Evolutionary conservation across 2,329 filamentous ascomycete species (phyloP), one percentile per base, ranked within the genome.

Genomic region (Domatiomyces catenatus): DNA sequence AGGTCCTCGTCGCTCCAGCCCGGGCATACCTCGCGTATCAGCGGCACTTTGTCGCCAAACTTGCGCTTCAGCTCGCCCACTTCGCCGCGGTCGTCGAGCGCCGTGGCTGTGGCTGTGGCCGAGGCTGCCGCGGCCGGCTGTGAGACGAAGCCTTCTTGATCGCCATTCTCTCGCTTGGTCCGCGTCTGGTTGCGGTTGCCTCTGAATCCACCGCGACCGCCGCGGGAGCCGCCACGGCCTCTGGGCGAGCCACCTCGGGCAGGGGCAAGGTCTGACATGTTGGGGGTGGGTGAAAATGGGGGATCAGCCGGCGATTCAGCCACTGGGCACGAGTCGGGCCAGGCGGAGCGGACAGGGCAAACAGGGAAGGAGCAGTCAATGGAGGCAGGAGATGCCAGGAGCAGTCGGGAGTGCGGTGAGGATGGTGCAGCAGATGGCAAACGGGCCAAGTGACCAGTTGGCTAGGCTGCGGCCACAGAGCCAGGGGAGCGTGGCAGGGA

Each of bases 1-100:
- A 96, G 80, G 67, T 96, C 90, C 67, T 89, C 86, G 64, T 94
- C 86, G 61, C 88, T 90, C 92, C 90, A 96, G 69, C 88, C 84
- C 53, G 86, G 81, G 73, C 94, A 95, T 72, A 96, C 82, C 68
- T 94, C 89, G 72, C 86, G 88, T 66, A 98, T 81, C 62, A 83
- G 80, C 55, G 75, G 75, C 61, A 94, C 78, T 71, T 90, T 86
- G 63, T 74, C 73, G 63, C 84, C 78, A 66, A 94, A 92, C 67
- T 86, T 81, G 75, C 86, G 88, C 78, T 93, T 93, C 66, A 96
- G 80, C 70, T 93, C 81, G 64, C 84, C 86, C 59, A 96, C 77
- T 69, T 95, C 89, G 67, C 86, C 85, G 67, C 94, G 83, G 63
- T 96, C 89, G 64, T 83, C 80, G 57, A 84, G 77, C 22, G 22